phyloP scores from a whole-genome alignment of 768 basidiomycete species.

The Cubamyces sp. region DNA sequence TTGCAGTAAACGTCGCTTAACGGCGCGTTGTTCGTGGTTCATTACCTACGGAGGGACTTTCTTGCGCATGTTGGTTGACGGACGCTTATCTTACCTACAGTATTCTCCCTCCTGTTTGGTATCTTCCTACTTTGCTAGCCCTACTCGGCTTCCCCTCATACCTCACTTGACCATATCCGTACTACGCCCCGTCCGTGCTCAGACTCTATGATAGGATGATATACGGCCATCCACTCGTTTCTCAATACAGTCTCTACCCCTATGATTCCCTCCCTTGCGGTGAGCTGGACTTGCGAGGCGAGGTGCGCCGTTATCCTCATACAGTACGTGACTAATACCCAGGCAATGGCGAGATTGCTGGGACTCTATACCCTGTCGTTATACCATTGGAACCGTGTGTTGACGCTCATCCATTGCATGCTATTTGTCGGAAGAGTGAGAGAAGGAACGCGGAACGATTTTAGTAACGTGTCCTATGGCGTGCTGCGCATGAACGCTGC shows the following conservation, averaged over 20 bases:
- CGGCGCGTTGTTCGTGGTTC: not conserved
- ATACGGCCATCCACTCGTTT: conserved; percentile 12
- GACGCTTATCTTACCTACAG: conserved; percentile 8
- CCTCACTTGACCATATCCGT: not conserved
- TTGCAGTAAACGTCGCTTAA: conserved; percentile 4
- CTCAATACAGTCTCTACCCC: conserved; percentile 4
- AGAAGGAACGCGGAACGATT: too few species aligned
- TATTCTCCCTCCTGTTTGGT: not conserved
- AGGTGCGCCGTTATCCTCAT: too few species aligned
- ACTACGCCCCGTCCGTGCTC: not conserved
- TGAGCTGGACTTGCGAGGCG: conserved; percentile 6
- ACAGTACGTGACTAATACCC: too few species aligned
- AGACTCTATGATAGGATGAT: conserved; percentile 1
- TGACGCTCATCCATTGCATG: too few species aligned
- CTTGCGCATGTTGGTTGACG: conserved; percentile 9
- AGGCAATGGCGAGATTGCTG: too few species aligned
- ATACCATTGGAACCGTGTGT: too few species aligned
- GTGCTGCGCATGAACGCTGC: too few species aligned
- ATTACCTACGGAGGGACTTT: conserved; percentile 13
- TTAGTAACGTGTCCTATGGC: too few species aligned
- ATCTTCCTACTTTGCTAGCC: not conserved
- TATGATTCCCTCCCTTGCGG: not conserved
- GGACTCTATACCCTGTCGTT: too few species aligned
- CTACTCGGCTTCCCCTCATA: not conserved
- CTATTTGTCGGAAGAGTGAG: too few species aligned